Conservation (phyloP, 2,329 filamentous ascomycete species). For the Fusarium longipes region DNA sequence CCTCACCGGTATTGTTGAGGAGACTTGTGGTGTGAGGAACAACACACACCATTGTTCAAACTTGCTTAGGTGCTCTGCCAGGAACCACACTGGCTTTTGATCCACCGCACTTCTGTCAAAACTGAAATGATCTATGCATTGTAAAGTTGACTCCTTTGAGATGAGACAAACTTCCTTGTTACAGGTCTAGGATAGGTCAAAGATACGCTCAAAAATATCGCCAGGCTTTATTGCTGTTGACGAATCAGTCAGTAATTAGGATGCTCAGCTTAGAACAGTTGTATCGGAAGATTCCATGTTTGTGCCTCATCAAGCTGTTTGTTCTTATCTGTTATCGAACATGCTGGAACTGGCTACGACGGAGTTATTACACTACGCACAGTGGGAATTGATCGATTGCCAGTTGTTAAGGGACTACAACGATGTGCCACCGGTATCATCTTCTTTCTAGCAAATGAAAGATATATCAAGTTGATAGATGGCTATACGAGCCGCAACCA, state of each 20-base stretch:
- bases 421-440: too few species aligned
- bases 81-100: neutral
- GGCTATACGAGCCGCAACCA: too few species aligned
- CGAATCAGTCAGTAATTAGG: neutral
- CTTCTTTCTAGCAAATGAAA: neutral
- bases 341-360: too few species aligned
- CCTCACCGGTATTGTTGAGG: constrained; percentile 1
- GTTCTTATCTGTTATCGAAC: neutral
- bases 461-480: neutral
- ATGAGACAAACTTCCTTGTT: neutral
- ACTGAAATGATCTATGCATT: neutral
- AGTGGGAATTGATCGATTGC: too few species aligned
- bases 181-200: constrained; percentile 8
- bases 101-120: neutral
- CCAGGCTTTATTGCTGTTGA: neutral
- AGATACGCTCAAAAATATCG: neutral
- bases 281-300: neutral
- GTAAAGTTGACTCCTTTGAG: neutral
- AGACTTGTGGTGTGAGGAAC: constrained; percentile 6
- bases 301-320: neutral
- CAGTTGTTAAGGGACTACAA: too few species aligned
- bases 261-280: neutral
- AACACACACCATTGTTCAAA: constrained; percentile 8
- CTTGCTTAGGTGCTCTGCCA: neutral
- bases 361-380: neutral